Evolutionary conservation across 1,284 basidiomycete species (phyloP), one percentile per base, ranked within the genome.

Genomic region (Rhizopogon parksii): DNA sequence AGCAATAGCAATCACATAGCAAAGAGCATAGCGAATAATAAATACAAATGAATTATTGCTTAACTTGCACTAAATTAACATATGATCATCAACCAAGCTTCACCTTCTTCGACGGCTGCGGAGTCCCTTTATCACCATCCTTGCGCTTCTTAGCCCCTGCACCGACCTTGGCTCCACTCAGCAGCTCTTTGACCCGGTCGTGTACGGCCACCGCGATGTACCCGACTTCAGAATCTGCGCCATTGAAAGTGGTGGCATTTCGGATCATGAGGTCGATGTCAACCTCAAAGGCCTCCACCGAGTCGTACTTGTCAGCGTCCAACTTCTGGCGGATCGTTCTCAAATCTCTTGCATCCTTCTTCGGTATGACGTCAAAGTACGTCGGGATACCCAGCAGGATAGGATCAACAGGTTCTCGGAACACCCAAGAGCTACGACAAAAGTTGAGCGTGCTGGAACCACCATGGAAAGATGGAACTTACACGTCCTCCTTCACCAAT

Each of bases 181-280:
- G 55, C 56, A 85, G 63, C 50, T 82, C 80, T 56, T 70, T 76
- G 58, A 79, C 71, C 58, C 75, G 77, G 46, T 76, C 71, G 45
- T 70, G 69, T 49, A 83, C 60, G 24, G 62, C 57, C n/a, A 69
- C 59, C n/a, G 86, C 76, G 38, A 85, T 69, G 47, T 70, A 68
- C 7, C 85, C 83, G 5, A 95, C 86, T 51, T 88, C 87, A 4
- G 86, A 89, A 40, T 87, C 83, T 0, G 72, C 70, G 1, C 88
- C 88, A 61, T 96, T 96, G 76, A 94, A 96, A 42, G 75, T 79
- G 65, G 88, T 80, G 35, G 91, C 90, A 64, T 95, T 96, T 53
- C 78, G 66, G 50, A 91, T 69, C 91, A 96, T 95, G 35, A 95
- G 75, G 48, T 85, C 80, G 53, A 94, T 69, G 64, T 96, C 94